These are phyloP conservation scores for Ceratobasidium sp. DNA, from an alignment of 1,284 basidiomycete genomes.

Conservation along the genomic window DNA sequence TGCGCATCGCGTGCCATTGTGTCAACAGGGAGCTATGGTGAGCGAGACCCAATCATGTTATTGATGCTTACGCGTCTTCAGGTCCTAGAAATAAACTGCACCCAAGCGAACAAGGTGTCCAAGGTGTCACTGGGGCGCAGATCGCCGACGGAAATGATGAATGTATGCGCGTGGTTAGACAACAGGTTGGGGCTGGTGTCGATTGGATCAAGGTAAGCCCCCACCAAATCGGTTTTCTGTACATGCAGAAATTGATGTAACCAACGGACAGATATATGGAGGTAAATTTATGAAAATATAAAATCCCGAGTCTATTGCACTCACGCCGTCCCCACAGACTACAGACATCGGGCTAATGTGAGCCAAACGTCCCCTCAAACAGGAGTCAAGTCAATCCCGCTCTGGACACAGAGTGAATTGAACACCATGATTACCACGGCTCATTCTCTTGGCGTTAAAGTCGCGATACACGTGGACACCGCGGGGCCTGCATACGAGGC, in stretches of 20 bases:
- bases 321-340: constrained; percentile 52
- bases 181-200: constrained; percentile 70
- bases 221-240: neutral
- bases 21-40: constrained; percentile 67
- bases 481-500: constrained; percentile 53
- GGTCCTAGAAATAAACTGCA: constrained; percentile 63
- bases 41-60: constrained; percentile 8
- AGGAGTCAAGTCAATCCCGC: constrained; percentile 47
- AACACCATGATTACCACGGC: constrained; percentile 60
- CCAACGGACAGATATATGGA: constrained; percentile 57
- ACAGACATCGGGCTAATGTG: constrained; percentile 58
- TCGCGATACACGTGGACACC: constrained; percentile 64
- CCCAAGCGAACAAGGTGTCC: constrained; percentile 59
- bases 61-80: constrained; percentile 43
- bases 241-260: neutral
- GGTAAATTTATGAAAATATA: too few species aligned
- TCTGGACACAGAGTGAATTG: constrained; percentile 60
- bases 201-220: constrained; percentile 57
- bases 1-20: constrained; percentile 68
- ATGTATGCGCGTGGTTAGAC: constrained; percentile 63
- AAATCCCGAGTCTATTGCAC: too few species aligned
- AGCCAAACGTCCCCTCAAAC: constrained; percentile 53
- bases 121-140: constrained; percentile 65
- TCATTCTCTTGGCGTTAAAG: constrained; percentile 62
- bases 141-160: constrained; percentile 65